These are phyloP conservation scores for Diospyros lotus DNA, from an alignment of 148 eudicot genomes.

Conservation along the genomic window DNA sequence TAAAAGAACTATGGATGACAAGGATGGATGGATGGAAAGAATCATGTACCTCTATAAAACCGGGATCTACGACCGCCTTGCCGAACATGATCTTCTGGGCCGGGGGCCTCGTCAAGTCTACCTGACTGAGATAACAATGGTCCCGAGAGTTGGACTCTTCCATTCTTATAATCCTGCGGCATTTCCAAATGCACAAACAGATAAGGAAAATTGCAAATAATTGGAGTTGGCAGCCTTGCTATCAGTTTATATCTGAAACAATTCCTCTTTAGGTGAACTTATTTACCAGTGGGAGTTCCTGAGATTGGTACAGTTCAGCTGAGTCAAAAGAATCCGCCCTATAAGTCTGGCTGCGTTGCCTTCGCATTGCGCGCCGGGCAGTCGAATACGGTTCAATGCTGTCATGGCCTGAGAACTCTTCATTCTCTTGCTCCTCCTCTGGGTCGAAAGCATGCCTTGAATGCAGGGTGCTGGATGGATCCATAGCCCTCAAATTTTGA, in stretches of 20 bases:
- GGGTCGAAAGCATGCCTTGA: constrained; percentile 25
- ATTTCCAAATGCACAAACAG: background rate
- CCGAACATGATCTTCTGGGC: constrained; percentile 21
- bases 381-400: background rate
- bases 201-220: too few species aligned
- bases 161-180: constrained; percentile 19
- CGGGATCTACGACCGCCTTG: constrained; percentile 28
- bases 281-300: constrained; percentile 26
- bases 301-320: constrained; percentile 22
- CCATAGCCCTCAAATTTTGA: constrained; percentile 11
- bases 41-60: constrained; percentile 28
- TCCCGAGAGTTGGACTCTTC: constrained; percentile 21
- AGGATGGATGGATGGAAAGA: too few species aligned
- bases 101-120: constrained; percentile 16
- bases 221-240: too few species aligned
- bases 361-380: constrained; percentile 3
- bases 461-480: constrained; percentile 26
- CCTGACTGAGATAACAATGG: constrained; percentile 23
- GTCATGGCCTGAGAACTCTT: constrained; percentile 14
- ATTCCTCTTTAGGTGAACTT: background rate
- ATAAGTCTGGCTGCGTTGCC: constrained; percentile 9
- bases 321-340: constrained; percentile 27
- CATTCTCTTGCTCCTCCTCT: constrained; percentile 19
- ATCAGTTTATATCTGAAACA: background rate
- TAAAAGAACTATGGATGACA: too few species aligned